Evolutionary conservation across 306 rosid species (phyloP).

Genomic region (Lathyrus aphaca): DNA sequence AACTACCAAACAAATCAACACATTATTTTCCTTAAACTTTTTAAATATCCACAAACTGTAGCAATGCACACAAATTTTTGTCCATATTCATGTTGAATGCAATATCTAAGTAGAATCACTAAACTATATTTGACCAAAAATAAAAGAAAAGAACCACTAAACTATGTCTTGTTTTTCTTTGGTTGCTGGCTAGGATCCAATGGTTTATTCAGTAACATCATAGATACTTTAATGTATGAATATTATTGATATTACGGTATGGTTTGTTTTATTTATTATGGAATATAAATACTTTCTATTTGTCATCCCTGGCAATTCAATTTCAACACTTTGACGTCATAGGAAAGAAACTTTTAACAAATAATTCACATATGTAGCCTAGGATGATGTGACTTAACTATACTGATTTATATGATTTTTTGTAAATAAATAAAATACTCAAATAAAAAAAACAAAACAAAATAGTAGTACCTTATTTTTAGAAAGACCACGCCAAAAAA

Average conservation of each 20-base stretch:
- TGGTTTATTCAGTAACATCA: conserved; percentile 32
- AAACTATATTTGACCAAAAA: background rate
- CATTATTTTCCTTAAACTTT: background rate
- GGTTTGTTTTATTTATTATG: conserved; percentile 13
- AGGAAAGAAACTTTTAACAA: conserved; percentile 33
- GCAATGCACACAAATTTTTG: conserved; percentile 4
- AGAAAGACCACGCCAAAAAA: too few species aligned
- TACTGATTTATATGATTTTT: conserved; percentile 17
- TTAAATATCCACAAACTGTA: conserved; percentile 3
- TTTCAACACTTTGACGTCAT: conserved; percentile 49
- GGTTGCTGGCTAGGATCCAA: conserved; percentile 37
- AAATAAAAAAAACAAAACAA: too few species aligned
- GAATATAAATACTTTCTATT: conserved; percentile 24
- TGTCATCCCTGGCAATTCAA: conserved; percentile 23
- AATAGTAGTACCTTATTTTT: too few species aligned
- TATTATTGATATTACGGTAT: background rate
- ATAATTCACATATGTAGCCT: conserved; percentile 33
- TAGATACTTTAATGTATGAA: conserved; percentile 9
- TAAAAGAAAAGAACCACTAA: conserved; percentile 11
- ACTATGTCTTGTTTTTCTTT: conserved; percentile 18
- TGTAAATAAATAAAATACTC: too few species aligned
- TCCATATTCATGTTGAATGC: conserved; percentile 35
- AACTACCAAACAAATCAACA: background rate
- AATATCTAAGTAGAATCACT: conserved; percentile 21
- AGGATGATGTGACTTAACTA: conserved; percentile 33